Evolutionary conservation across 371 early-diverging fungal species (phyloP), one percentile per base, ranked within the genome.

Genomic region (Actinomucor elegans): DNA sequence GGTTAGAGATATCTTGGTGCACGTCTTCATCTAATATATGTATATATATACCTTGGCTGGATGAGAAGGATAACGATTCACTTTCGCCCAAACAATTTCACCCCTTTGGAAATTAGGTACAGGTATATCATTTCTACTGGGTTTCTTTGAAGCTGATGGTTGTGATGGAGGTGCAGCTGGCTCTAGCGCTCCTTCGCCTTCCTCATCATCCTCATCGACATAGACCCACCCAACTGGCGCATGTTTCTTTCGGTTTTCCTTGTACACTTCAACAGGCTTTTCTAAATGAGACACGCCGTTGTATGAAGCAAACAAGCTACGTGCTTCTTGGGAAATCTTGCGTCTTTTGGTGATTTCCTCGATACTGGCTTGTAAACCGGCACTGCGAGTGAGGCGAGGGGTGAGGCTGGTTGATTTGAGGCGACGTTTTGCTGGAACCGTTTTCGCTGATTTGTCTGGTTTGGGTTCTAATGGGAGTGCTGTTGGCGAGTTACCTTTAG

Each of bases 11-110:
- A 32, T 31, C 6, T 17, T 17, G n/a, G n/a, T n/a, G n/a, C n/a
- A n/a, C n/a, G n/a, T n/a, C n/a, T n/a, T n/a, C n/a, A n/a, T n/a
- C n/a, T n/a, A n/a, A n/a, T n/a, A n/a, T n/a, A n/a, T n/a, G n/a
- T n/a, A n/a, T n/a, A n/a, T 38, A 15, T 26, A 44, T 67, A 76
- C 74, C 59, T 55, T 66, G 1, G 75, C 79, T 33, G 79, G 79
- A 55, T 78, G 79, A 2, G 71, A 64, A 14, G 79, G 79, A 45
- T 69, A 78, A 2, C 75, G 68, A 31, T 45, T 61, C 0, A 78
- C 73, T 20, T 66, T 62, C 3, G 79, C 79, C 79, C 79, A 78
- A 3, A 78, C 68, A 55, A 78, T 62, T 18, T 62, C 47, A 29
- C 57, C 51, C 57, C 55, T 26, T 11, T 54, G 37, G 21, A 56